Conservation (phyloP, 495 filamentous ascomycete species). For the Aspergillus haitiensis region DNA sequence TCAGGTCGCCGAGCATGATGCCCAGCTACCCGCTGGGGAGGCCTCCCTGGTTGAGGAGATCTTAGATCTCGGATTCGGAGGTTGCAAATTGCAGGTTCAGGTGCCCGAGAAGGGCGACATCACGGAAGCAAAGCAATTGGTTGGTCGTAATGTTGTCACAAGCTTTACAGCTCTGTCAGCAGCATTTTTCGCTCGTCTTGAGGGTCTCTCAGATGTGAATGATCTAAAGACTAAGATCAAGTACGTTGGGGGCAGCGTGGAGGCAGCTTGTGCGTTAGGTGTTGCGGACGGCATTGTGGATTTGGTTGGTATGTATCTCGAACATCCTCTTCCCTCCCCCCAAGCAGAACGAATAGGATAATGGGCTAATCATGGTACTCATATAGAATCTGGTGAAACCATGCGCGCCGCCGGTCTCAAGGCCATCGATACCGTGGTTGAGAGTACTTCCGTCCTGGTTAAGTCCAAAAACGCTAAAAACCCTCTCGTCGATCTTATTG, state of each 20-base stretch:
- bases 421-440: constrained; percentile 89
- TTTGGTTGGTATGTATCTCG: constrained; percentile 69
- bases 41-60: constrained; percentile 75
- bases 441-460: constrained; percentile 84
- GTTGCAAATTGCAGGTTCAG: constrained; percentile 92
- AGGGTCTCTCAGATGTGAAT: constrained; percentile 45
- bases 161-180: constrained; percentile 84
- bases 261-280: constrained; percentile 92
- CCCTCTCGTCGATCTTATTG: constrained; percentile 75
- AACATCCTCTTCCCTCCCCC: constrained; percentile 3
- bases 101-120: constrained; percentile 83
- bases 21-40: constrained; percentile 54
- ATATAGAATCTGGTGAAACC: constrained; percentile 90
- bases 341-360: background rate
- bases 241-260: constrained; percentile 91
- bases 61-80: constrained; percentile 85
- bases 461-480: constrained; percentile 86
- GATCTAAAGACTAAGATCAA: constrained; percentile 70
- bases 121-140: constrained; percentile 65
- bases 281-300: constrained; percentile 97
- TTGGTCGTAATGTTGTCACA: constrained; percentile 93
- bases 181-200: constrained; percentile 78
- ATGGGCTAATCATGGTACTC: background rate
- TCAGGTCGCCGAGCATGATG: constrained; percentile 89
- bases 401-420: constrained; percentile 98